These are phyloP conservation scores for Athelia sp. DNA, from an alignment of 1,284 basidiomycete genomes.

Conservation along the genomic window DNA sequence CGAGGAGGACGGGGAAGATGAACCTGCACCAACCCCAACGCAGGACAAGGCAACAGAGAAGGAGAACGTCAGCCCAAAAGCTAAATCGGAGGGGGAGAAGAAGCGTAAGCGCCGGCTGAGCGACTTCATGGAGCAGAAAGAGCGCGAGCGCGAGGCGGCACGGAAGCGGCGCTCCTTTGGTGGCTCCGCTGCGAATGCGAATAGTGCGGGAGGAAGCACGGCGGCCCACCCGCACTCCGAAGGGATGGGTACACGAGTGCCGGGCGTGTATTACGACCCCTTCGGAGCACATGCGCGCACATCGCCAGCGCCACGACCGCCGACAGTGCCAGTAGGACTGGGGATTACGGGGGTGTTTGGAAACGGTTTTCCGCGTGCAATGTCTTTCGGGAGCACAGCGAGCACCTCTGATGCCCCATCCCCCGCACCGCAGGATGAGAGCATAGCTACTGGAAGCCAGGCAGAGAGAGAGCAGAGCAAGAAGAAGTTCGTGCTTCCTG, in stretches of 20 bases:
- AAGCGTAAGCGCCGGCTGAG: slow-evolving; percentile 64
- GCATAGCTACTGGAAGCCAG: slow-evolving; percentile 13
- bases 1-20: slow-evolving; percentile 57
- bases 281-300: too few species aligned
- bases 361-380: too few species aligned
- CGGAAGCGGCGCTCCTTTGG: not conserved
- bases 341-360: too few species aligned
- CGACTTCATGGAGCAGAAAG: slow-evolving; percentile 55
- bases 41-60: slow-evolving; percentile 10
- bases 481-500: slow-evolving; percentile 53
- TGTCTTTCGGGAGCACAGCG: too few species aligned
- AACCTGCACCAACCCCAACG: slow-evolving; percentile 1
- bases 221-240: too few species aligned
- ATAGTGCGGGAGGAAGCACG: too few species aligned
- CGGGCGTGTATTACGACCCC: too few species aligned
- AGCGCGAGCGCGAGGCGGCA: slow-evolving; percentile 31
- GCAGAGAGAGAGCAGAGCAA: not conserved
- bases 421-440: slow-evolving; percentile 30
- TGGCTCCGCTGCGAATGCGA: not conserved
- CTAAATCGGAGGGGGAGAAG: slow-evolving; percentile 14
- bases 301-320: too few species aligned
- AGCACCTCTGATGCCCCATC: slow-evolving; percentile 21
- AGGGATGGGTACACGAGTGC: too few species aligned
- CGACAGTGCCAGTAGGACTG: too few species aligned
- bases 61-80: not conserved